Evolutionary conservation across 352 stramenopile genomes (phyloP).

Genomic region (Ophiocytium majus): DNA sequence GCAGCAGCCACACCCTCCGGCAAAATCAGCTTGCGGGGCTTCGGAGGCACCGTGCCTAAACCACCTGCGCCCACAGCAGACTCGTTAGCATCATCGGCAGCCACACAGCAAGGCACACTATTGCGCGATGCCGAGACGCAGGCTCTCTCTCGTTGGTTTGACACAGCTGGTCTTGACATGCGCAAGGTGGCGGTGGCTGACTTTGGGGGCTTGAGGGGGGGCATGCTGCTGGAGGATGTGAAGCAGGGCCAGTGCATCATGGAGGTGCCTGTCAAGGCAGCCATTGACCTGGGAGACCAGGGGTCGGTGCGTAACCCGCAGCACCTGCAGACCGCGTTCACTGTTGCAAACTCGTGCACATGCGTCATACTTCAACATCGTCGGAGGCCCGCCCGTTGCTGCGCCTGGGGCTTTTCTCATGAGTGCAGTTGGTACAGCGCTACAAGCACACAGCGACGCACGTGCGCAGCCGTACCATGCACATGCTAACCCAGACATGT

Average conservation of each 20-base stretch:
- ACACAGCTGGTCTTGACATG: conserved; percentile 12
- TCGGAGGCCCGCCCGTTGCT: no score
- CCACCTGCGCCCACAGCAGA: no score
- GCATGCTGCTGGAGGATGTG: conserved; percentile 62
- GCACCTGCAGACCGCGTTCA: no score
- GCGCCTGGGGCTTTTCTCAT: no score
- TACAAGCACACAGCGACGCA: no score
- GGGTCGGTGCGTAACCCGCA: conserved; percentile 58
- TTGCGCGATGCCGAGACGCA: neutral
- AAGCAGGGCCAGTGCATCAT: conserved; percentile 66
- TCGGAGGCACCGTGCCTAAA: neutral
- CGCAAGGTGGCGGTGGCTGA: conserved; percentile 16
- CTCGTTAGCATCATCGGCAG: no score
- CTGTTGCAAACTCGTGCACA: no score
- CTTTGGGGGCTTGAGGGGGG: conserved; percentile 57
- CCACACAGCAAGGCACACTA: neutral
- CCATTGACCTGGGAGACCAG: conserved; percentile 63
- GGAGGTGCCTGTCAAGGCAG: conserved; percentile 63
- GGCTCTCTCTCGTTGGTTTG: conserved; percentile 2
- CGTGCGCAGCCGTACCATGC: no score
- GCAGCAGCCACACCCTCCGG: neutral
- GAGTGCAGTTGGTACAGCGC: no score
- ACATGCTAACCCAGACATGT: no score
- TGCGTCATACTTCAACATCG: no score
- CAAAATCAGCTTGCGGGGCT: conserved; percentile 20